These are phyloP conservation scores for Arthroderma sp. DNA, from an alignment of 2,329 filamentous ascomycete species.

Conservation along the genomic window DNA sequence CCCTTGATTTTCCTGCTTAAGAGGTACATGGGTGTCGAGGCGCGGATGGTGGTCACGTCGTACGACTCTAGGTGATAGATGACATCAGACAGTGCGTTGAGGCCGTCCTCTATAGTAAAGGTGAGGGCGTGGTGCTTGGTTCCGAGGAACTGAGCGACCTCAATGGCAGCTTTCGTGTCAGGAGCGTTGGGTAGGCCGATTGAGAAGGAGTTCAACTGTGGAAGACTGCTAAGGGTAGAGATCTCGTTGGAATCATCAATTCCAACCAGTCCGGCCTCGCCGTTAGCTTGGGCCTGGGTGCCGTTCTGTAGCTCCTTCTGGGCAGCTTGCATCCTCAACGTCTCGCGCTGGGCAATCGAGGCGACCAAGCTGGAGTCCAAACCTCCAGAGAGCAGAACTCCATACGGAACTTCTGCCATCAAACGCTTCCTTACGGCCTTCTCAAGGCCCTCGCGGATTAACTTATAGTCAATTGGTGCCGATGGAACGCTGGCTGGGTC, in stretches of 20 bases:
- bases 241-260: conserved; percentile 88
- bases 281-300: conserved; percentile 31
- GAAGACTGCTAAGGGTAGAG: conserved; percentile 78
- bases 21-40: conserved; percentile 97
- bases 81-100: conserved; percentile 92
- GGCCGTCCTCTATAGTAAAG: conserved; percentile 92
- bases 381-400: conserved; percentile 86
- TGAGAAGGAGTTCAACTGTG: conserved; percentile 96
- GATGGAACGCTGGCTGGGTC: conserved; percentile 67
- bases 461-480: conserved; percentile 69
- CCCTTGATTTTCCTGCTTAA: conserved; percentile 98
- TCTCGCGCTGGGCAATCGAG: conserved; percentile 90
- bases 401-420: conserved; percentile 98
- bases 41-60: conserved; percentile 96
- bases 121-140: conserved; percentile 98
- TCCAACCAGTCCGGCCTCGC: conserved; percentile 54
- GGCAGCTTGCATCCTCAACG: conserved; percentile 54
- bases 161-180: conserved; percentile 79
- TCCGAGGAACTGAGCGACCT: conserved; percentile 92
- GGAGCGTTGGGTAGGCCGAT: conserved; percentile 89
- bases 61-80: conserved; percentile 97
- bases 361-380: conserved; percentile 92
- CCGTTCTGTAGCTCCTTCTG: conserved; percentile 18
- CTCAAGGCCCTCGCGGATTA: conserved; percentile 71
- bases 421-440: conserved; percentile 87